Base-by-base conservation (phyloP, 257 asterid species). In the Coffea eugenioides region DNA sequence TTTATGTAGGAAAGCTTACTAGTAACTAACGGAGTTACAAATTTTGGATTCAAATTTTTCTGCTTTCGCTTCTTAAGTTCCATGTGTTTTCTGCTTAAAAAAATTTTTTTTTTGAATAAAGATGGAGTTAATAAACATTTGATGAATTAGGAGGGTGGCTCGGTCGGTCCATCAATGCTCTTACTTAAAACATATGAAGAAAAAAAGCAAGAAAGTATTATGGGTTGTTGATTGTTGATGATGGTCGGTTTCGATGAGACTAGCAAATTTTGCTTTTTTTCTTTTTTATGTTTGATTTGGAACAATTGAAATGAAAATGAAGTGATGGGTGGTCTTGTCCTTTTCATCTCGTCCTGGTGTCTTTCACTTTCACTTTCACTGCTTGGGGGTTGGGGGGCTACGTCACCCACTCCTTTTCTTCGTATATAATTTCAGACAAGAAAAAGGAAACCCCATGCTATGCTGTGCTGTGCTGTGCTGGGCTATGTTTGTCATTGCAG, bases 221-320 rank as follows among this genome's bases (percentile, higher is more conserved):
- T 20, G 27, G 27, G 9, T 21, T 59, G 41, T 18, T 45, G 39
- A 39, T 76, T 4, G 57, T n/a, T 16, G 70, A 66, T 61, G 59
- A 45, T 79, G 76, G 77, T 79, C 72, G 57, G 65, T 45, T 57
- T 59, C 20, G 82, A 79, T 25, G 82, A 52, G 68, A 69, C 68
- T 51, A 16, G 75, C 15, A 64, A 77, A 13, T 39, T 65, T 72
- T 31, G 66, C 73, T 43, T 39, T 59, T 59, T n/a, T 43, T 13
- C 25, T 39, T 59, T 59, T n/a, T 43, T 13, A 20, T 59, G 54
- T 34, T 49, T 71, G 72, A 45, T 71, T 71, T 57, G 39, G 76
- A 79, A 54, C 52, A 49, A 64, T 80, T 21, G 74, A 62, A 80
- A 73, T 49, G 83, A 57, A 73, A 79, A 79, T 48, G 82, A 79